Evolutionary conservation across 2,329 filamentous ascomycete species (phyloP).

Genomic region (Cercospora sp.): DNA sequence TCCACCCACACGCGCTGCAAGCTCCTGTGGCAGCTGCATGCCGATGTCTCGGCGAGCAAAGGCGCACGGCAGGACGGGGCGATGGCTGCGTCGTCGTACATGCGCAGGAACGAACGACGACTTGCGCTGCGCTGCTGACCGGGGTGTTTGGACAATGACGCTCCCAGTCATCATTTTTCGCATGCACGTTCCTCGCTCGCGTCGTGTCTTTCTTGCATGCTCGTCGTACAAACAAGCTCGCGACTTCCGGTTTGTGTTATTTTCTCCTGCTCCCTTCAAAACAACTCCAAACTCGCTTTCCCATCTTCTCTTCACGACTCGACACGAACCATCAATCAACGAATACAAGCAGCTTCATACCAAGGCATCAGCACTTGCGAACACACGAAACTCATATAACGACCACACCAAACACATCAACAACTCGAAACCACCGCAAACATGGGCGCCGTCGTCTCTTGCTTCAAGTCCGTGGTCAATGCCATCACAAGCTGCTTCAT

Average conservation of each 20-base stretch:
- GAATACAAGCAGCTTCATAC: not conserved
- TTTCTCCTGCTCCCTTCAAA: not conserved
- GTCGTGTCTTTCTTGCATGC: conserved; percentile 1
- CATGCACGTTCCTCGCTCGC: conserved; percentile 5
- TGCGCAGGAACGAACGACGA: conserved; percentile 3
- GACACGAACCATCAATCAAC: not conserved
- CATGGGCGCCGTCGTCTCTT: conserved; percentile 70
- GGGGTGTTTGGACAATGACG: conserved; percentile 7
- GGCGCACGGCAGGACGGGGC: not conserved
- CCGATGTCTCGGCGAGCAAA: not conserved
- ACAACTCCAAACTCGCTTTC: not conserved
- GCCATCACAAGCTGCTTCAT: conserved; percentile 46
- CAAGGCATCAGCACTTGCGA: conserved; percentile 3
- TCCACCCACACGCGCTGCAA: conserved; percentile 6
- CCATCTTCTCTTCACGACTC: not conserved
- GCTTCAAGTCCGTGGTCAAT: conserved; percentile 44
- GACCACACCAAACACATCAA: conserved; percentile 1
- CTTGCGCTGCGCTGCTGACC: not conserved
- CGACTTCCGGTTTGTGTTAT: not conserved
- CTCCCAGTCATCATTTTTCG: not conserved
- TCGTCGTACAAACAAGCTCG: conserved; percentile 8
- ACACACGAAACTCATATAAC: not conserved
- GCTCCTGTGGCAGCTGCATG: not conserved
- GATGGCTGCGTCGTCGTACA: conserved; percentile 1
- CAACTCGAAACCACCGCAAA: conserved; percentile 4